Percentiles rank a stretch among this genome's conserved stretches.
Conservation (phyloP, 495 filamentous ascomycete species). For the Aspergillus cristatus region DNA sequence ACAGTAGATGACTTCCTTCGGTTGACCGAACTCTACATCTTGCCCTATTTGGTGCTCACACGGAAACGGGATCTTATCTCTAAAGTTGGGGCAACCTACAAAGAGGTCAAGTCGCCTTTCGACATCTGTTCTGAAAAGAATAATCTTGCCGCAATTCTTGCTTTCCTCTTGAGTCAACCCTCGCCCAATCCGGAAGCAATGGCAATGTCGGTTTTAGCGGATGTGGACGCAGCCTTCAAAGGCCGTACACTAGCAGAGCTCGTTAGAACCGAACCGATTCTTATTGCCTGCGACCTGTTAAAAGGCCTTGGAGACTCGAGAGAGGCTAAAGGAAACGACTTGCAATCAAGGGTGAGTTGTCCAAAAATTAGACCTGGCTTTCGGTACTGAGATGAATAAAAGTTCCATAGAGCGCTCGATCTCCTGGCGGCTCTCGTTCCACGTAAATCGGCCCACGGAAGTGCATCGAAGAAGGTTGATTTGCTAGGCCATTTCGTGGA, state of each 20-base stretch:
- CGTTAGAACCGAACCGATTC: conserved; percentile 64
- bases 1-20: conserved; percentile 63
- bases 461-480: conserved; percentile 40
- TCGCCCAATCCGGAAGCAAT: conserved; percentile 53
- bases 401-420: conserved; percentile 53
- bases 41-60: conserved; percentile 77
- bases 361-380: no score
- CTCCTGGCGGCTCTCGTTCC: conserved; percentile 58
- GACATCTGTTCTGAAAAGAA: conserved; percentile 51
- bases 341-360: conserved; percentile 34
- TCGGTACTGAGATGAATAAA: conserved; percentile 27
- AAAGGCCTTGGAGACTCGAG: conserved; percentile 67
- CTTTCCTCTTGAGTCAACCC: conserved; percentile 67
- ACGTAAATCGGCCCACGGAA: conserved; percentile 41
- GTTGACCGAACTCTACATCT: conserved; percentile 67
- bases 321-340: conserved; percentile 38
- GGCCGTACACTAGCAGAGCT: conserved; percentile 56
- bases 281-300: conserved; percentile 71
- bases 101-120: conserved; percentile 46
- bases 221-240: conserved; percentile 59
- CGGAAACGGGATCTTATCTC: conserved; percentile 70
- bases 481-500: conserved; percentile 73
- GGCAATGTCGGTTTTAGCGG: conserved; percentile 57
- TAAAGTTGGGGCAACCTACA: conserved; percentile 66
- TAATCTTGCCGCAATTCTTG: conserved; percentile 71